phyloP scores from a whole-genome alignment of 2,329 filamentous ascomycete species.

The Microdochium nivale region DNA sequence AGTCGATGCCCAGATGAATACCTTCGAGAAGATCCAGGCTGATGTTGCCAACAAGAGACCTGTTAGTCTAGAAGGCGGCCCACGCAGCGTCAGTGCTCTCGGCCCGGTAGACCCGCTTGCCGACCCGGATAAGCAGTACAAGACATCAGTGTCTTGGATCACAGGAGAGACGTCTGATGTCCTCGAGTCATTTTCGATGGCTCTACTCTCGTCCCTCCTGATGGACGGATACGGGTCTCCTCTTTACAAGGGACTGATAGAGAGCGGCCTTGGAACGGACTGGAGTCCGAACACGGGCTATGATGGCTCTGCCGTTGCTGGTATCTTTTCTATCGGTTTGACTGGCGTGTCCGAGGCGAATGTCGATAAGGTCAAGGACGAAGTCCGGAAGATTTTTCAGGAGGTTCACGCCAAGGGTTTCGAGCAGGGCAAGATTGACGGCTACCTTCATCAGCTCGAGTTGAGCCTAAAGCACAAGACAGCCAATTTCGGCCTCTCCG shows the following conservation, averaged over 20 bases:
- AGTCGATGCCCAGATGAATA: constrained; percentile 63
- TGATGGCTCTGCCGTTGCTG: constrained; percentile 66
- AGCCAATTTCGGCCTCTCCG: constrained; percentile 83
- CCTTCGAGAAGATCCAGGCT: constrained; percentile 61
- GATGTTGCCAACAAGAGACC: constrained; percentile 71
- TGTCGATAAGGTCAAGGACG: constrained; percentile 66
- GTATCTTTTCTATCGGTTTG: constrained; percentile 83
- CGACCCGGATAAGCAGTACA: constrained; percentile 78
- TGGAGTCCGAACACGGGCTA: constrained; percentile 94
- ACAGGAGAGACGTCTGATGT: constrained; percentile 76
- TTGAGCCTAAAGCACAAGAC: constrained; percentile 94
- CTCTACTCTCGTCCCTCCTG: constrained; percentile 72
- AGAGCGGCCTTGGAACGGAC: constrained; percentile 82
- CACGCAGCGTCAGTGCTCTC: constrained; percentile 59
- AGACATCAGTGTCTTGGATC: constrained; percentile 90
- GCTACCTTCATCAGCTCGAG: constrained; percentile 88
- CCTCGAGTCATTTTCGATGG: constrained; percentile 80
- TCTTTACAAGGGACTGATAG: constrained; percentile 79
- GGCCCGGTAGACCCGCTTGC: constrained; percentile 85
- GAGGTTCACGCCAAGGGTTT: constrained; percentile 71
- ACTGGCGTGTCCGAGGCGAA: constrained; percentile 82
- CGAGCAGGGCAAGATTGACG: constrained; percentile 83
- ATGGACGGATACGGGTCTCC: constrained; percentile 95
- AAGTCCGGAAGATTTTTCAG: constrained; percentile 63
- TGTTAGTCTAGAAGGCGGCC: constrained; percentile 58